Base-by-base conservation (phyloP, 768 basidiomycete genomes). In the Tylopilus sp. region DNA sequence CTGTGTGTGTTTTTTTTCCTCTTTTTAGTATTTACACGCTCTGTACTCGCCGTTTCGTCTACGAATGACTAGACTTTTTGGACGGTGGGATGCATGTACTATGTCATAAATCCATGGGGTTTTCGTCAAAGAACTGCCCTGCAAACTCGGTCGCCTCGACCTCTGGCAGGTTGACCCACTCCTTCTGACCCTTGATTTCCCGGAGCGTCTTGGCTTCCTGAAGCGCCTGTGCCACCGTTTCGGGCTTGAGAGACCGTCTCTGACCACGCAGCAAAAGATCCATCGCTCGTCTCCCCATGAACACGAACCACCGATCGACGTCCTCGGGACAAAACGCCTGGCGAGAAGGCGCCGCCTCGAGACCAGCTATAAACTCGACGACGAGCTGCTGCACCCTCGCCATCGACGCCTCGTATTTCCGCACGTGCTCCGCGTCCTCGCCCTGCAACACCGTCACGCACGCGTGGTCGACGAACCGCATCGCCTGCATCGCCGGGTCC, bases 381-480 rank as follows among this genome's bases (percentile, higher is more conserved):
- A 71, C 22, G 2, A 69, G 52, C 3, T 14, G 16, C 25, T 40
- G 52, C 9, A 69, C 13, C 30, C 10, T 44, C 42, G 36, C 1
- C 41, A 13, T 28, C 26, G 68, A 71, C 9, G 56, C 48, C 1
- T 42, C 3, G 19, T 63, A 65, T 45, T 57, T 63, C 29, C 6
- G 26, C 45, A 26, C 34, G 29, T 67, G 66, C 12, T 55, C 61
- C 1, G 33, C 38, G 45, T 57, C 55, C 16, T 65, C 61, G 21
- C 55, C 65, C 11, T 42, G 58, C 26, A 68, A 43, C 6, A 68
- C 65, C 13, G 66, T 69, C 34, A 69, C 58, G 45, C 71, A 72
- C 5, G 64, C 71, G 21, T 72, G 67, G 1, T 52, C 48, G 41
- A 38, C 11, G 25, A 63, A 50, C 3, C 3, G 5, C 57, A 61